Conservation (phyloP, 805 yeast species). For the Ogataea parapolymorpha region DNA sequence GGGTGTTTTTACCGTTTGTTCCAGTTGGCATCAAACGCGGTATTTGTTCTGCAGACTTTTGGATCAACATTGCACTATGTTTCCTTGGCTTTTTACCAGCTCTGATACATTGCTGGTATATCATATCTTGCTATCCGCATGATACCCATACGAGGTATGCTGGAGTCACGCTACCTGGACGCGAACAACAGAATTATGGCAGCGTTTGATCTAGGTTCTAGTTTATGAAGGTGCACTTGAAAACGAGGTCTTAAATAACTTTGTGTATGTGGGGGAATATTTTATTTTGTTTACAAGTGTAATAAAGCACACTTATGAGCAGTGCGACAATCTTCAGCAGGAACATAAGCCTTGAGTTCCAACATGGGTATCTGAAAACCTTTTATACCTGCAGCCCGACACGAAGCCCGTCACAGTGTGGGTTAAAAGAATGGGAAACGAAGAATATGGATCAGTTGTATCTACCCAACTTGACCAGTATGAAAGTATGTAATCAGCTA, state of each 20-base stretch:
- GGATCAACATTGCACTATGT: constrained; percentile 66
- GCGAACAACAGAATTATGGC: constrained; percentile 34
- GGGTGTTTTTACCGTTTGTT: constrained; percentile 67
- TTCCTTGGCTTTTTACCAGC: constrained; percentile 75
- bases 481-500: constrained; percentile 4
- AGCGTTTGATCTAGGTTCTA: constrained; percentile 19
- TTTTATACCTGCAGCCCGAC: not conserved
- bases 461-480: constrained; percentile 9
- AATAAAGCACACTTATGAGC: not conserved
- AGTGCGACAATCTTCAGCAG: not conserved
- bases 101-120: constrained; percentile 71
- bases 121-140: constrained; percentile 68
- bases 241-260: not conserved
- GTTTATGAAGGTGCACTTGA: not conserved
- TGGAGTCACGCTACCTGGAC: constrained; percentile 37
- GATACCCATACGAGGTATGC: constrained; percentile 26
- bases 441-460: constrained; percentile 1
- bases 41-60: constrained; percentile 51
- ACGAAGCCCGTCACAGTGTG: not conserved
- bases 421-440: not conserved
- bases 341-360: not conserved
- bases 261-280: constrained; percentile 1
- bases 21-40: constrained; percentile 72
- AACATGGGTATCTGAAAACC: not conserved
- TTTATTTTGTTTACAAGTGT: constrained; percentile 1